phyloP scores from a whole-genome alignment of 306 rosid species.

The Malus asiatica region DNA sequence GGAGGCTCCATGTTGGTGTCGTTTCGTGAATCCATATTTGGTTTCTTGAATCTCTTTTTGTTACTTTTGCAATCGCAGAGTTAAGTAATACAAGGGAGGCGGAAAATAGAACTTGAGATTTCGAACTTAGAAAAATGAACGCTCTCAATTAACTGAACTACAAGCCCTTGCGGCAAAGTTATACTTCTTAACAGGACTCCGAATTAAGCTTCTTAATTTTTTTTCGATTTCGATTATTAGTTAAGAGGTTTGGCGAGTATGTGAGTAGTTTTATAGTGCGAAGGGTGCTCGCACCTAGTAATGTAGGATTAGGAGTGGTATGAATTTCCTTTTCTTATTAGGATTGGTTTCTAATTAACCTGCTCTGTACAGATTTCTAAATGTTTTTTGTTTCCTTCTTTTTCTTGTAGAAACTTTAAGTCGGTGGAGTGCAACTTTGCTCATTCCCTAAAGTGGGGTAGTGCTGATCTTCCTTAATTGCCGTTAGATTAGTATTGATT shows the following conservation, averaged over 20 bases:
- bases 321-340: background rate
- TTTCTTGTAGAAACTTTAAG: background rate
- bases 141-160: background rate
- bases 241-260: background rate
- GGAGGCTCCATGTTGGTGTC: background rate
- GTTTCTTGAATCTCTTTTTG: background rate
- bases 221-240: background rate
- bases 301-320: background rate
- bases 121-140: background rate
- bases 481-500: too few species aligned
- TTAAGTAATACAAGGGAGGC: too few species aligned
- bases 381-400: background rate
- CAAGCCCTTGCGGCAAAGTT: background rate
- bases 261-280: background rate
- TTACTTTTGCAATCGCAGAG: background rate
- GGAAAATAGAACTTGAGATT: background rate
- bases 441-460: too few species aligned
- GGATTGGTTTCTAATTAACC: background rate
- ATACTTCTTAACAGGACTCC: background rate
- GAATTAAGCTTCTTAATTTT: background rate
- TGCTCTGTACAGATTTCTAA: background rate
- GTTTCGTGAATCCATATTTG: background rate
- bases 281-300: background rate
- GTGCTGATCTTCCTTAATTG: too few species aligned
- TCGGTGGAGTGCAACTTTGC: background rate